Evolutionary conservation across 23 red algal species (phyloP).

Genomic region (Gracilaria vermiculophylla): DNA sequence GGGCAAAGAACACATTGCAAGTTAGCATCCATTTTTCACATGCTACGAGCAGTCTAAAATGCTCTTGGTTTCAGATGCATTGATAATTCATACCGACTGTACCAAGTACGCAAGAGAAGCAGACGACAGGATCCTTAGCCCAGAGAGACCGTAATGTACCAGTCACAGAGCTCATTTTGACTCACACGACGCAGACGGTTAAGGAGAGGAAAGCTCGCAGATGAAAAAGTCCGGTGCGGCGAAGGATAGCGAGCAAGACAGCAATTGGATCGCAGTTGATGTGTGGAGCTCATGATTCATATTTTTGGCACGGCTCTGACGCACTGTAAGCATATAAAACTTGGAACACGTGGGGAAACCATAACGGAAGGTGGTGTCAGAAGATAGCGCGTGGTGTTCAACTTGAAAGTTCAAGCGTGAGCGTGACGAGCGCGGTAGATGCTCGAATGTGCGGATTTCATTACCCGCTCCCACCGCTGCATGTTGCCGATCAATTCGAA

Average conservation of each 20-base stretch:
- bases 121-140: constrained; percentile 62
- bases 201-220: neutral
- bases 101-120: constrained; percentile 39
- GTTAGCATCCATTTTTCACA: neutral
- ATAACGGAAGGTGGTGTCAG: too few relatives aligned
- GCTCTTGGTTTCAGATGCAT: neutral
- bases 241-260: too few relatives aligned
- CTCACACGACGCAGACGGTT: neutral
- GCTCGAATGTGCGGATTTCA: too few relatives aligned
- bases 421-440: too few relatives aligned
- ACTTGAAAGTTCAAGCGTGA: too few relatives aligned
- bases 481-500: constrained; percentile 9
- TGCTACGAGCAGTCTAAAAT: neutral
- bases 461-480: neutral
- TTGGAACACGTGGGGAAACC: too few relatives aligned
- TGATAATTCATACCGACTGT: constrained; percentile 22
- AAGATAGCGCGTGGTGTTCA: too few relatives aligned
- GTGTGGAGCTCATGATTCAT: too few relatives aligned
- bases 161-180: neutral
- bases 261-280: too few relatives aligned
- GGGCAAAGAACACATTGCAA: neutral
- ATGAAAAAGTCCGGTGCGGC: too few relatives aligned
- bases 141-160: neutral
- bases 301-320: too few relatives aligned
- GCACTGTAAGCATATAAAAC: too few relatives aligned